A percentile compares a stretch with the other conserved stretches of the same genome.
phyloP scores from a whole-genome alignment of 805 yeast species.

The Barnettozyma pratensis region DNA sequence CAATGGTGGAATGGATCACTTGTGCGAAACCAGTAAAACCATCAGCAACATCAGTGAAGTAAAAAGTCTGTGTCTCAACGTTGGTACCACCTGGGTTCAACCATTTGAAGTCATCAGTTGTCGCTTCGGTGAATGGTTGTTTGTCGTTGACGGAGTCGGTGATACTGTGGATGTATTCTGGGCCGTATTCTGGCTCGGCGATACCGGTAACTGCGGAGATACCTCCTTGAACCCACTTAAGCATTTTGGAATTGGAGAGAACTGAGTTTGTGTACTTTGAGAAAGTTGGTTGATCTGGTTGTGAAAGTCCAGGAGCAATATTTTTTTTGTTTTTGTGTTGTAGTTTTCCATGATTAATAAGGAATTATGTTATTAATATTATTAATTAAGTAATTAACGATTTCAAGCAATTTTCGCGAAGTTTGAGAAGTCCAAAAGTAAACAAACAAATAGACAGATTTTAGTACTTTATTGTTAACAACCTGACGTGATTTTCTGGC shows the following conservation, averaged over 20 bases:
- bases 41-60: slow-evolving; percentile 58
- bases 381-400: background rate
- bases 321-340: background rate
- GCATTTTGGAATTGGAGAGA: slow-evolving; percentile 34
- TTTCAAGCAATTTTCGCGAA: background rate
- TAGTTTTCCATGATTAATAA: background rate
- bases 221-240: slow-evolving; percentile 80
- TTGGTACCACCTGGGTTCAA: slow-evolving; percentile 70
- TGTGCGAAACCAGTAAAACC: slow-evolving; percentile 86
- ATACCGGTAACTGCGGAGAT: slow-evolving; percentile 94
- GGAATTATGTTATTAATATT: too few species aligned
- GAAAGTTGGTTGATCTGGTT: too few species aligned
- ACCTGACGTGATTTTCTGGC: background rate
- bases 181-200: slow-evolving; percentile 96
- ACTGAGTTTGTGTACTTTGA: too few species aligned
- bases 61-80: slow-evolving; percentile 94
- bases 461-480: too few species aligned
- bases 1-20: slow-evolving; percentile 86
- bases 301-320: too few species aligned
- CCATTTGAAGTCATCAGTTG: slow-evolving; percentile 72
- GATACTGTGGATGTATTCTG: slow-evolving; percentile 86
- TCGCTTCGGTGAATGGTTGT: slow-evolving; percentile 56
- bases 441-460: too few species aligned
- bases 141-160: slow-evolving; percentile 51
- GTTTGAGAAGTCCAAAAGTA: too few species aligned